Evolutionary conservation across 192 early-diverging fungal species (phyloP).

Genomic region (Backusella parvicylindrica): DNA sequence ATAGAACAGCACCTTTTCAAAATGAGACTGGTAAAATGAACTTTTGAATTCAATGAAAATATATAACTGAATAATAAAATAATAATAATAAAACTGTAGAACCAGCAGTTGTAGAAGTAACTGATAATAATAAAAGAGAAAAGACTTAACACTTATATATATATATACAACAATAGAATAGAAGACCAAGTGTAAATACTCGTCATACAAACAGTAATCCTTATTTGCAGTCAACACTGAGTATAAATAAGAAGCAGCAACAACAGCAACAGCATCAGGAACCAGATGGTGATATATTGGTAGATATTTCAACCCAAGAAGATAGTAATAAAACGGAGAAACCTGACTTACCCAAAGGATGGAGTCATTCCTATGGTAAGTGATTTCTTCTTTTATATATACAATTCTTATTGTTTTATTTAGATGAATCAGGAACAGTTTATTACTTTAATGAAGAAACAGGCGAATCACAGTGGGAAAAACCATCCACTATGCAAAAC

Average conservation of each 20-base stretch:
- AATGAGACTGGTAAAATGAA: background rate
- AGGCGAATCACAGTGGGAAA: conserved; percentile 49
- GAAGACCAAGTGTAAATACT: background rate
- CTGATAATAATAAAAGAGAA: background rate
- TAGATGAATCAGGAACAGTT: conserved; percentile 44
- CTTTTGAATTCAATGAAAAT: background rate
- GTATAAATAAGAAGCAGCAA: background rate
- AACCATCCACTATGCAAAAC: conserved; percentile 12
- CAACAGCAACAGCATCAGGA: background rate
- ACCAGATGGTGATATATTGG: background rate
- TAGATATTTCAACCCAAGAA: background rate
- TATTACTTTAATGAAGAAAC: conserved; percentile 53
- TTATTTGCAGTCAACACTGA: background rate
- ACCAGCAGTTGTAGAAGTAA: background rate
- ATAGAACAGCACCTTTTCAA: conserved; percentile 19
- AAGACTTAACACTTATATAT: background rate
- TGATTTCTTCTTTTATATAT: too few relatives aligned
- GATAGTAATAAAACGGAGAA: background rate
- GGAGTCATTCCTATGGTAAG: conserved; percentile 43
- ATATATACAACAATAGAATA: background rate
- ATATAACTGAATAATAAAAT: background rate
- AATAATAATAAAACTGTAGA: background rate
- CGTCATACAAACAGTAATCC: background rate
- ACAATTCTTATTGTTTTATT: background rate
- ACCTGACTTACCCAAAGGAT: conserved; percentile 36